phyloP scores from a whole-genome alignment of 495 filamentous ascomycete species.

The Entonaema liquescens region DNA sequence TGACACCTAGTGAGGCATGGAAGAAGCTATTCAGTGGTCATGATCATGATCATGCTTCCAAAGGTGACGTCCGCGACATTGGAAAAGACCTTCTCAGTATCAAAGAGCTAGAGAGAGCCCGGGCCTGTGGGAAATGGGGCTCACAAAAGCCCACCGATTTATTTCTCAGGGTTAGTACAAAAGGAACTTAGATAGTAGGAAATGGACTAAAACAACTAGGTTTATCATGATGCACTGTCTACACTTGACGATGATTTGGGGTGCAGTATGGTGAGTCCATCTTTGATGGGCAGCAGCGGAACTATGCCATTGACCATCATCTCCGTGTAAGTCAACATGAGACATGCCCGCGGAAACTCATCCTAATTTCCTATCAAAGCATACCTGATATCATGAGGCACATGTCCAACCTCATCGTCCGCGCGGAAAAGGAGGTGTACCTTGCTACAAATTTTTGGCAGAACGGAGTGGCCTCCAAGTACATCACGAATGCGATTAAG shows the following conservation, averaged over 20 bases:
- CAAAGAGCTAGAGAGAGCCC: constrained; percentile 61
- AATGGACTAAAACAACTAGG: constrained; percentile 46
- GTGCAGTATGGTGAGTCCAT: constrained; percentile 70
- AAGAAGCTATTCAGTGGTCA: constrained; percentile 61
- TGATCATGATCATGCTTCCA: constrained; percentile 13
- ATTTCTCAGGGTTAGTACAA: constrained; percentile 64
- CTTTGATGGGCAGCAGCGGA: constrained; percentile 74
- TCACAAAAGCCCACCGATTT: constrained; percentile 68
- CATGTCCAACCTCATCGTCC: constrained; percentile 77
- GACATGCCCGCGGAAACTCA: not conserved
- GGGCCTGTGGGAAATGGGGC: constrained; percentile 74
- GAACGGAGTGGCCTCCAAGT: constrained; percentile 68
- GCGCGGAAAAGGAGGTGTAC: constrained; percentile 74
- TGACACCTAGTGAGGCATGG: constrained; percentile 62
- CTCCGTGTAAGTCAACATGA: constrained; percentile 56
- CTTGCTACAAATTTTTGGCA: constrained; percentile 81
- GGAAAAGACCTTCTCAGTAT: constrained; percentile 38
- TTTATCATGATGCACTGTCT: constrained; percentile 72
- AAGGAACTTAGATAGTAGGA: not conserved
- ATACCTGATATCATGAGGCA: constrained; percentile 76
- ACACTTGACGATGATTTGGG: constrained; percentile 65
- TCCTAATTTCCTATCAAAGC: constrained; percentile 35
- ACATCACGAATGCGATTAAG: constrained; percentile 71
- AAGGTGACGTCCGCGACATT: constrained; percentile 36
- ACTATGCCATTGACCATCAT: constrained; percentile 74